Evolutionary conservation across 495 filamentous ascomycete species (phyloP).

Genomic region (Aspergillus haitiensis): DNA sequence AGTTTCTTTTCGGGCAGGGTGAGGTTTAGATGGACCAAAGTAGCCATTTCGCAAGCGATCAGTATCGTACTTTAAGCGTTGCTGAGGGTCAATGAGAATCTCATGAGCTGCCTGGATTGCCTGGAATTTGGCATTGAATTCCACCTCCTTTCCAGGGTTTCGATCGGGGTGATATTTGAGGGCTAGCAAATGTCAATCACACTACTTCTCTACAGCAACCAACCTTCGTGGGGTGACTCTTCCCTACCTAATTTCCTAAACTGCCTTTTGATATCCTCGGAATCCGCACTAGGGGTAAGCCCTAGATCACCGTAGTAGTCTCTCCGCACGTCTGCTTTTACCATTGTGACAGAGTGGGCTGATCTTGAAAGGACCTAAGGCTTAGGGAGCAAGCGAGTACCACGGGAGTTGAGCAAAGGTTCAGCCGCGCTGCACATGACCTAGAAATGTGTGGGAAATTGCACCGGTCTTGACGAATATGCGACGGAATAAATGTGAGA

Average conservation of each 20-base stretch:
- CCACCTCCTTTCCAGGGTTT: slow-evolving; percentile 77
- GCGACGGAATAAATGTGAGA: background rate
- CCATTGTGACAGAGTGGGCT: slow-evolving; percentile 54
- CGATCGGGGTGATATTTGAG: slow-evolving; percentile 87
- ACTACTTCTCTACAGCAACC: background rate
- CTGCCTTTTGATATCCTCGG: slow-evolving; percentile 77
- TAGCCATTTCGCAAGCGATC: slow-evolving; percentile 57
- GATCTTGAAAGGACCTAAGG: slow-evolving; percentile 2
- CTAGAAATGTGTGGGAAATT: slow-evolving; percentile 13
- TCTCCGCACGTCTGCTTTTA: slow-evolving; percentile 67
- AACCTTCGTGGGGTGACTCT: background rate
- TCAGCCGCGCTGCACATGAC: slow-evolving; percentile 27
- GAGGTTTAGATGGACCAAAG: slow-evolving; percentile 39
- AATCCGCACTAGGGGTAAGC: slow-evolving; percentile 59
- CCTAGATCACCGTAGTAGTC: slow-evolving; percentile 90
- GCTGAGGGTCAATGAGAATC: slow-evolving; percentile 67
- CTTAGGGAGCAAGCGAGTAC: slow-evolving; percentile 28
- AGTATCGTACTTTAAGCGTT: slow-evolving; percentile 74
- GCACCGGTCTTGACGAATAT: background rate
- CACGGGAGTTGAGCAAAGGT: slow-evolving; percentile 18
- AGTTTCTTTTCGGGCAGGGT: slow-evolving; percentile 31
- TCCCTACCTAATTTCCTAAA: slow-evolving; percentile 77
- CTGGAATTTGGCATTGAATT: slow-evolving; percentile 78
- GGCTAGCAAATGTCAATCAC: slow-evolving; percentile 48
- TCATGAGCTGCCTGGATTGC: slow-evolving; percentile 84